These are phyloP conservation scores for Phoenix dactylifera DNA, from an alignment of 176 grass and related monocot genomes.

Conservation along the genomic window DNA sequence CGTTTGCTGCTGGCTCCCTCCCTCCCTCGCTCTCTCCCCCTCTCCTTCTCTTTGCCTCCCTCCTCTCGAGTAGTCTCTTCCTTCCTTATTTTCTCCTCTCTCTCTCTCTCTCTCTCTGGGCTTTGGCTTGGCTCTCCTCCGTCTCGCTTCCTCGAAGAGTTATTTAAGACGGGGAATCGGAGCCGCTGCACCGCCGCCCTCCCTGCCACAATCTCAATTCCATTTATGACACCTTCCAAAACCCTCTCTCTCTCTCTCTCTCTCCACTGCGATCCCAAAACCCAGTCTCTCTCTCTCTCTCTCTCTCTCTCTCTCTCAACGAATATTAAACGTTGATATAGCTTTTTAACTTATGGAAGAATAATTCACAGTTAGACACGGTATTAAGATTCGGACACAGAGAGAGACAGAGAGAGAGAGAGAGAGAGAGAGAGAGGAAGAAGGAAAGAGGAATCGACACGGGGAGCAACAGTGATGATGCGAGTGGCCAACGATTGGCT, in stretches of 20 bases:
- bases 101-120: background rate
- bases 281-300: background rate
- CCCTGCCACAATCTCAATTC: constrained; percentile 16
- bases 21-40: constrained; percentile 5
- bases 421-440: constrained; percentile 7
- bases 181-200: constrained; percentile 26
- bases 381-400: background rate
- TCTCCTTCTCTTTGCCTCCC: background rate
- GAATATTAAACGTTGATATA: background rate
- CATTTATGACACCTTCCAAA: constrained; percentile 15
- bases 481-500: constrained; percentile 1
- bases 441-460: background rate
- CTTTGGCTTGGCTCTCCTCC: constrained; percentile 1
- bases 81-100: too few relatives aligned
- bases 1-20: background rate
- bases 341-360: constrained; percentile 17
- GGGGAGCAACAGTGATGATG: background rate
- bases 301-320: background rate
- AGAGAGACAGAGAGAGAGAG: constrained; percentile 1
- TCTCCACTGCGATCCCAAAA: background rate
- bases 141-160: constrained; percentile 6
- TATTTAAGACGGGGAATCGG: constrained; percentile 23
- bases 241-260: background rate
- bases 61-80: constrained; percentile 15
- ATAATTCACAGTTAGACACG: constrained; percentile 6